Percentiles rank a stretch among this genome's conserved stretches.
Conservation (phyloP, 441 rosid genomes). For the Hura crepitans region DNA sequence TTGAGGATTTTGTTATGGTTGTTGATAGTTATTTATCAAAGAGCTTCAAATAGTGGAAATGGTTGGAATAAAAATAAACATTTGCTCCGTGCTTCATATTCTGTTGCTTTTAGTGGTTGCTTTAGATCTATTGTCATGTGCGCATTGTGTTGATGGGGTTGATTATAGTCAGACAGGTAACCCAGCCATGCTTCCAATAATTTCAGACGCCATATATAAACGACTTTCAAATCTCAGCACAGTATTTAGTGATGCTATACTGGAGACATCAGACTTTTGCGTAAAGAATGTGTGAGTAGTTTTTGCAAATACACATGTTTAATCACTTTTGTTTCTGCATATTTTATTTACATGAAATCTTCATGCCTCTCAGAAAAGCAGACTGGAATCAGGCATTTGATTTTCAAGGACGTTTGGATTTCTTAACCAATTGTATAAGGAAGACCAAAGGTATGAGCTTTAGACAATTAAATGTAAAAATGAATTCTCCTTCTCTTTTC, state of each 20-base stretch:
- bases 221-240: constrained; percentile 51
- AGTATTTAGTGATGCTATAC: constrained; percentile 41
- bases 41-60: constrained; percentile 32
- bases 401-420: constrained; percentile 53
- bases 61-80: constrained; percentile 33
- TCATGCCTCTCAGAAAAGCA: constrained; percentile 48
- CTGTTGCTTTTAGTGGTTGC: constrained; percentile 32
- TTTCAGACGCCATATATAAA: constrained; percentile 49
- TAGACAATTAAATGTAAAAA: constrained; percentile 2
- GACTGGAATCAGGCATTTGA: constrained; percentile 80
- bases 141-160: constrained; percentile 43
- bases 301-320: constrained; percentile 7
- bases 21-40: constrained; percentile 12
- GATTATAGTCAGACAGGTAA: constrained; percentile 54
- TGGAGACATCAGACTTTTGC: constrained; percentile 50
- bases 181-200: constrained; percentile 43
- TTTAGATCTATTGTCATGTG: constrained; percentile 29
- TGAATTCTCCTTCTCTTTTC: too few species aligned
- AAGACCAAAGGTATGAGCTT: constrained; percentile 50
- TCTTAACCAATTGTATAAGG: constrained; percentile 55
- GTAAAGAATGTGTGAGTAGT: constrained; percentile 62
- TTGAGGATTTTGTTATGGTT: constrained; percentile 3
- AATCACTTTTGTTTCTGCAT: not conserved
- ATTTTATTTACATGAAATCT: constrained; percentile 6
- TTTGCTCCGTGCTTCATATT: constrained; percentile 27